Evolutionary conservation across 140 eudicot genomes (phyloP).

Genomic region (Oenanthe javanica): DNA sequence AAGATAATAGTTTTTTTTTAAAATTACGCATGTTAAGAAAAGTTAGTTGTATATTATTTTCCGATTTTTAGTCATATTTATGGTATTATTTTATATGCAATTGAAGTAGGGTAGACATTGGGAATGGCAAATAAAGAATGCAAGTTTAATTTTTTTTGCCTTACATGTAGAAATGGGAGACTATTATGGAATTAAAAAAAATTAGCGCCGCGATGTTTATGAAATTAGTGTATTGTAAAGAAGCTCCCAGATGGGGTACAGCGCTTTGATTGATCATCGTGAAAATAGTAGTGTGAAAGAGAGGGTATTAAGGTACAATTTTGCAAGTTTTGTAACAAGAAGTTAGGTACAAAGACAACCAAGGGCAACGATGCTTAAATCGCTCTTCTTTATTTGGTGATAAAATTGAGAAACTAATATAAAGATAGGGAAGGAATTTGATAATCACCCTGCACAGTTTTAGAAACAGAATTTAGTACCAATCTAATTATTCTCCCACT

Average conservation of each 20-base stretch:
- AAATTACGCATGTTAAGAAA: no score
- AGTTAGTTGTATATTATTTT: no score
- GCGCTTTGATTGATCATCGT: neutral
- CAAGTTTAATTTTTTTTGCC: no score
- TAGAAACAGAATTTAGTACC: neutral
- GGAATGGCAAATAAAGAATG: no score
- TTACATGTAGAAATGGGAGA: no score
- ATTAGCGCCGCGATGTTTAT: neutral
- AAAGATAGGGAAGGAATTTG: neutral
- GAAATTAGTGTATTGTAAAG: neutral
- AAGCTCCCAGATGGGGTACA: no score
- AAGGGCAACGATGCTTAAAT: neutral
- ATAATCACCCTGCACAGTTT: neutral
- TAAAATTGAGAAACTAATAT: neutral
- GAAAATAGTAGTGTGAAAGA: neutral
- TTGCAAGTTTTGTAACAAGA: neutral
- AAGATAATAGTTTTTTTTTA: no score
- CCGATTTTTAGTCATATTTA: no score
- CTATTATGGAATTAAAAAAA: no score
- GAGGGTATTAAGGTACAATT: neutral
- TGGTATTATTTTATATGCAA: no score
- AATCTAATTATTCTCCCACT: neutral
- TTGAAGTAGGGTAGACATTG: no score
- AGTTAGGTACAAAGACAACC: neutral
- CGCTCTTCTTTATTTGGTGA: neutral